Evolutionary conservation across 1,284 basidiomycete genomes (phyloP), one percentile per base, ranked within the genome.

Genomic region (Fomitopsis palustris): DNA sequence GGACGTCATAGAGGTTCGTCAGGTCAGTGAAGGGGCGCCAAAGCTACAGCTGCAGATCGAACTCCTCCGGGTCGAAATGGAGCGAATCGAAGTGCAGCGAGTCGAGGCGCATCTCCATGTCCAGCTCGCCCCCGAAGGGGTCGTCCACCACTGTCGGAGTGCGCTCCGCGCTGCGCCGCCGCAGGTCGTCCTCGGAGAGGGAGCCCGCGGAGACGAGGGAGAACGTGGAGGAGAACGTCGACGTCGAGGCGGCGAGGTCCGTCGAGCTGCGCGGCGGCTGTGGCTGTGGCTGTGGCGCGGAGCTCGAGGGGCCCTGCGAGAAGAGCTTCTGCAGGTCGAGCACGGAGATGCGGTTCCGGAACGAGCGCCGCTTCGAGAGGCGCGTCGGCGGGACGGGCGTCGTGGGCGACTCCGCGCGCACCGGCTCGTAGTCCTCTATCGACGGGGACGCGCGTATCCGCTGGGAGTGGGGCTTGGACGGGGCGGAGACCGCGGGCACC

Each of bases 31-130:
- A 31, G 2, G 25, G 25, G 25, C 35, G 35, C 16, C 35, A 37
- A 37, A 14, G 10, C 35, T 37, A 37, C 6, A 37, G 35, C 12
- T 37, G 35, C 35, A 37, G 35, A 37, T 37, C 35, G 35, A 84
- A 86, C 49, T 76, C 77, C 60, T 85, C 80, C 21, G 79, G 77
- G 67, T 89, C 84, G 59, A 89, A 86, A 56, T 84, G 85, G 45
- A 89, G 64, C 0, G 79, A 76, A 61, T 88, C 87, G 65, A 88
- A 89, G 66, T 87, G 85, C 56, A 89, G 73, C 25, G 87, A 87
- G 67, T 87, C 84, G 17, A 89, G 80, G 47, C 73, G 75, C 83
- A 87, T 83, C 73, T 89, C 85, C 5, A 45, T 60, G 31, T 64
- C 59, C 7, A 37, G 16, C 29, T 52, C 49, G 5, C 49, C 27